Percentiles rank a stretch among this genome's conserved stretches.
Conservation (phyloP, 2,329 filamentous ascomycete genomes). For the Penicillium sp. region DNA sequence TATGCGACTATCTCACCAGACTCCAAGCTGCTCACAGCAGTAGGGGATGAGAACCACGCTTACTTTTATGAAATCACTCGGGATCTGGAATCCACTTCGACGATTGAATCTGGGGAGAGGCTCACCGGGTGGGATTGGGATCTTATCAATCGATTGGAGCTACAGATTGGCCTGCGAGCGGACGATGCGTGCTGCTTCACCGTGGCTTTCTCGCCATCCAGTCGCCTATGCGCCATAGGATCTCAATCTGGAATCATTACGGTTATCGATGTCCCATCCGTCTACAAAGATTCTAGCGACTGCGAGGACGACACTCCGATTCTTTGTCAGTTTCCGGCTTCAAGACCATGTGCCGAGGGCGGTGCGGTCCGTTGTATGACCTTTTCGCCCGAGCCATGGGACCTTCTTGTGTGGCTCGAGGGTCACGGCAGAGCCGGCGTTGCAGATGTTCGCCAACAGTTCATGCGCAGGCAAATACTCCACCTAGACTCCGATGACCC, state of each 20-base stretch:
- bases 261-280: conserved; percentile 41
- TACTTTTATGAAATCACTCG: conserved; percentile 66
- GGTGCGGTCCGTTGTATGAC: conserved; percentile 88
- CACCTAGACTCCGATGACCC: conserved; percentile 36
- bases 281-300: conserved; percentile 25
- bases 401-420: conserved; percentile 91
- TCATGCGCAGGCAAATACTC: conserved; percentile 44
- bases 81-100: conserved; percentile 28
- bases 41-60: conserved; percentile 80
- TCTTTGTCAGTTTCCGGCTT: conserved; percentile 72
- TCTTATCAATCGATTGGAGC: conserved; percentile 37
- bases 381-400: conserved; percentile 85
- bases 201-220: conserved; percentile 49
- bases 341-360: conserved; percentile 63
- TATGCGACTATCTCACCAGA: conserved; percentile 91
- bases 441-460: conserved; percentile 47
- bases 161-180: conserved; percentile 40
- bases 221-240: conserved; percentile 49
- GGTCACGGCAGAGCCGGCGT: conserved; percentile 58
- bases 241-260: conserved; percentile 49
- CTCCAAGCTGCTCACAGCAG: conserved; percentile 71
- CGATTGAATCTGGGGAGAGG: conserved; percentile 31
- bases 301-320: conserved; percentile 46
- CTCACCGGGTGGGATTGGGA: conserved; percentile 44
- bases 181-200: conserved; percentile 48